Evolutionary conservation across 2,329 filamentous ascomycete genomes (phyloP), one percentile per base, ranked within the genome.

Genomic region (Pleoardoris graminearum): DNA sequence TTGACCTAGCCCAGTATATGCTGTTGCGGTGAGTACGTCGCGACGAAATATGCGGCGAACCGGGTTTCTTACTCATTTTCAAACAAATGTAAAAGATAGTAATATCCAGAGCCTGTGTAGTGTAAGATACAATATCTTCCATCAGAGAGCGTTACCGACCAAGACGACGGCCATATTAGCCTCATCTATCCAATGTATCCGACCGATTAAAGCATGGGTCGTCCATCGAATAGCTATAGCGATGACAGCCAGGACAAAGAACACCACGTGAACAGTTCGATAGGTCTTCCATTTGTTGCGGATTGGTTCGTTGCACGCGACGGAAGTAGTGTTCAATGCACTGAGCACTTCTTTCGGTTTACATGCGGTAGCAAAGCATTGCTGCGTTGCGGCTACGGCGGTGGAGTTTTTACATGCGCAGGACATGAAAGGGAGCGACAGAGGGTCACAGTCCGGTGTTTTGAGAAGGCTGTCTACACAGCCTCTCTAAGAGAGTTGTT

Each of bases 11-110:
- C 55, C 58, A 11, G 37, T 48, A 19, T 45, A 60, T 4, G 54
- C 37, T 42, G 21, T 33, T 2, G 4, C 7, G 23, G 17, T 41
- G 4, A 41, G 47, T 23, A 32, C 16, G 8, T 12, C 33, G 17
- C 7, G 14, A 11, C n/a, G 8, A 23, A 37, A 16, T 22, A 10
- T n/a, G 14, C 16, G 12, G 10, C 8, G 4, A 32, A 21, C 12
- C n/a, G n/a, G n/a, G 22, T 7, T 12, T 17, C 11, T 7, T 21
- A 38, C 10, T 4, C 21, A 38, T 16, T 37, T 37, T 30, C 43
- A 37, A 17, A 47, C 44, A 57, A 51, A 57, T 57, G n/a, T 44
- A 49, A 16, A 52, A 58, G 5, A 58, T 25, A 1, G 55, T 16
- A 12, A 36, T 19, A 16, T 37, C 32, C 25, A 47, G 35, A 11